Base-by-base conservation (phyloP, 176 grass and related monocot genomes). In the Aegilops sharonensis region DNA sequence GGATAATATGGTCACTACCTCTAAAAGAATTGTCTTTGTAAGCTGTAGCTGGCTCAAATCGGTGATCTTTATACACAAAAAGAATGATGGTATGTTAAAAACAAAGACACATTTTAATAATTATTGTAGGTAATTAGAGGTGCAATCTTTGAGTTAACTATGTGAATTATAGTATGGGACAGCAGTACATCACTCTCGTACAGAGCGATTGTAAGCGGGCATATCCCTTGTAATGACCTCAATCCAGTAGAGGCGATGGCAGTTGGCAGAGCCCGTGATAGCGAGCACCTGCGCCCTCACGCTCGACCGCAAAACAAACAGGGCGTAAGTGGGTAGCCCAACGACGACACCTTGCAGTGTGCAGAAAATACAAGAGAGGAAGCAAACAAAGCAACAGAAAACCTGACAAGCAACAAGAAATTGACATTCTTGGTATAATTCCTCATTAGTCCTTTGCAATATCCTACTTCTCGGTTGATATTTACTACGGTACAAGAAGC, bases 381-480 rank as follows among this genome's bases (percentile, higher is more conserved):
- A 42, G 21, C 36, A 72, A 43, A 25, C 69, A 72, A 13, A 43
- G 11, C 37, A 73, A 73, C 11, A 3, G 12, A 8, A 72, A 47
- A 45, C 40, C 71, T 47, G 39, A 47, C 11, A 74, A 74, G 71
- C 48, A 74, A 48, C 13, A 48, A 74, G 11, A 27, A 74, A 48
- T 27, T 29, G 71, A 74, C 71, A 74, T 74, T 74, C 71, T 48
- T 29, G 23, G 29, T 74, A 47, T 73, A 73, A 25, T 74, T 74
- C 40, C 71, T 17, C 71, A 27, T 29, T 23, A 72, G 4, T 72
- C 37, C 68, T 70, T n/a, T 39, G 68, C 11, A 21, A 39, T 40
- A 71, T n/a, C 68, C 34, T 73, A 73, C 39, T 74, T 74, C 12
- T 29, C 3, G 3, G 12, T 74, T 48, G 40, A 48, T 48, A 12